Base-by-base conservation (phyloP, 176 grass and related monocot genomes). In the Sorghum bicolor region DNA sequence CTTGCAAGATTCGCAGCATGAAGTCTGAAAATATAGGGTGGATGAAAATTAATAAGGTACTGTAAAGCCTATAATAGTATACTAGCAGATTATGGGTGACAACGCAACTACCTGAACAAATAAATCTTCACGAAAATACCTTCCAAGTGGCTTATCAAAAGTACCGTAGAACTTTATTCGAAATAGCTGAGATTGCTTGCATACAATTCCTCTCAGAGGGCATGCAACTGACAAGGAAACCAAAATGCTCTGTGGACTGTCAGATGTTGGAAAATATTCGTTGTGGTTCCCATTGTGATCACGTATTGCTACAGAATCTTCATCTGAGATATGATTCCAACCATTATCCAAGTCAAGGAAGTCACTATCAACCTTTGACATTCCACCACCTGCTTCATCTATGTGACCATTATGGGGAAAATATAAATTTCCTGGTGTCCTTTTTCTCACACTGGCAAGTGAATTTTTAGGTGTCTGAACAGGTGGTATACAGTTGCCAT, bases 161-260 rank as follows among this genome's bases (percentile, higher is more conserved):
- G 92, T 94, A 83, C 96, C 89, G 67, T 99, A 99, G 87, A 99
- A 99, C 83, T 92, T 99, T 77, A 99, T 99, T 50, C 93, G 93
- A 72, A 92, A 89, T 34, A 99, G 87, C 65, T 94, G 91, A 65
- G 93, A 99, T 71, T 89, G 83, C 68, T 96, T 90, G 85, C 96
- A 99, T 75, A 96, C 91, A 60, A 84, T 88, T 80, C 89, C 83
- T 85, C 89, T 99, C 77, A 61, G 48, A 79, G 82, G 87, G 68
- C 88, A 95, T 44, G 87, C 91, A 70, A 88, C 87, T 70, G 96
- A 95, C 64, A 99, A 85, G 53, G 93, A 96, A 85, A 99, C 96
- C 80, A 99, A 91, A 83, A 99, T 98, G 75, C 92, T 99, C 83
- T 96, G 93, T 43, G 90, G 89, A 85, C 90, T 96, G 33, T 94